Evolutionary conservation across 2,329 filamentous ascomycete genomes (phyloP).

Genomic region (Cercospora sp.): DNA sequence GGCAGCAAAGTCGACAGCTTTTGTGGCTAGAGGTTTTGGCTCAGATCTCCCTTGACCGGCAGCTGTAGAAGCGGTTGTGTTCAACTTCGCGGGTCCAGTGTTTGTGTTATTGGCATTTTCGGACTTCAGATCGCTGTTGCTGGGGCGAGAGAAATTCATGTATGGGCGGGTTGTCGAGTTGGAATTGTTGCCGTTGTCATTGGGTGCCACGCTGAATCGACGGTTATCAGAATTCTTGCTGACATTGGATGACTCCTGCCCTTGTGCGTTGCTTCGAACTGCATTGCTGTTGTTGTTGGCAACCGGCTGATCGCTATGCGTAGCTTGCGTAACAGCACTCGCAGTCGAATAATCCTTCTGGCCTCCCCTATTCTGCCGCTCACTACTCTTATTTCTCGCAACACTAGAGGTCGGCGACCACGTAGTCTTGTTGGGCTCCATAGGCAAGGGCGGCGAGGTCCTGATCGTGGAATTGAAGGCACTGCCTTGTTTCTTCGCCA

Average conservation of each 20-base stretch:
- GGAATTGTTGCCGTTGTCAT: neutral
- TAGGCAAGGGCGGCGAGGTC: constrained; percentile 4
- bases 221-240: neutral
- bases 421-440: constrained; percentile 13
- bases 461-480: neutral
- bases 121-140: neutral
- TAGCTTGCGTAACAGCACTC: neutral
- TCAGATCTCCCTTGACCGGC: neutral
- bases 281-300: neutral
- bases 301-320: neutral
- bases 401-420: constrained; percentile 10
- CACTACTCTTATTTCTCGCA: neutral
- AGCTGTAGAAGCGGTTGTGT: neutral
- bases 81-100: neutral
- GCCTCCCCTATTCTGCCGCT: neutral
- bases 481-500: constrained; percentile 9
- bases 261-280: neutral
- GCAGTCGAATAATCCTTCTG: neutral
- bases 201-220: neutral
- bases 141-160: neutral
- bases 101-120: neutral
- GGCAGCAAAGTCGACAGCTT: neutral
- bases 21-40: neutral
- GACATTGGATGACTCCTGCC: neutral
- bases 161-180: neutral